Evolutionary conservation across 2,329 filamentous ascomycete genomes (phyloP).

Genomic region (Pyrenochaeta sp.): DNA sequence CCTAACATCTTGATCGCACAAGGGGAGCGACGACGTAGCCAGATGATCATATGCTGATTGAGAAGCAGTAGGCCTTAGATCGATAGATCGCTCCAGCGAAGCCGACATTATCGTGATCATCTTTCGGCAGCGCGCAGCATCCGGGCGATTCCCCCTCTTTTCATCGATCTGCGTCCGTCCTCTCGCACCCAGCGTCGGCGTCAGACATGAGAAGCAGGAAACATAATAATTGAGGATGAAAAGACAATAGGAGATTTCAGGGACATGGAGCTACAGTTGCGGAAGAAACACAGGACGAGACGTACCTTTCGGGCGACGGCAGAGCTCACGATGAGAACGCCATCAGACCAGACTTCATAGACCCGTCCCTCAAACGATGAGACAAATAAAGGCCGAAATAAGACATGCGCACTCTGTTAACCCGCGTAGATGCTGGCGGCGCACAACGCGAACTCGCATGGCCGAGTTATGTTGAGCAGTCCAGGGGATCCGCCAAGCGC

Average conservation of each 20-base stretch:
- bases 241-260: not conserved
- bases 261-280: not conserved
- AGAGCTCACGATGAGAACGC: not conserved
- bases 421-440: not conserved
- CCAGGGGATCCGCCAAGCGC: not conserved
- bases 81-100: not conserved
- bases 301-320: not conserved
- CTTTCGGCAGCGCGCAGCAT: not conserved
- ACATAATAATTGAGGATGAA: not conserved
- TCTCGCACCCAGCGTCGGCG: not conserved
- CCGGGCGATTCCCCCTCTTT: not conserved
- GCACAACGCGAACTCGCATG: not conserved
- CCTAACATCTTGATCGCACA: not conserved
- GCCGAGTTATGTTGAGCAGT: not conserved
- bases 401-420: not conserved
- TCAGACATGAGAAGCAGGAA: not conserved
- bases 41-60: not conserved
- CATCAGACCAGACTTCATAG: not conserved
- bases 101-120: not conserved
- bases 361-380: not conserved
- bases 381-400: not conserved
- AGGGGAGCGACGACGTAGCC: not conserved
- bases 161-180: not conserved
- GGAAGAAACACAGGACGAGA: not conserved
- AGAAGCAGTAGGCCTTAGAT: not conserved